Evolutionary conservation across 306 rosid genomes (phyloP).

Genomic region (Carpinus viminea): DNA sequence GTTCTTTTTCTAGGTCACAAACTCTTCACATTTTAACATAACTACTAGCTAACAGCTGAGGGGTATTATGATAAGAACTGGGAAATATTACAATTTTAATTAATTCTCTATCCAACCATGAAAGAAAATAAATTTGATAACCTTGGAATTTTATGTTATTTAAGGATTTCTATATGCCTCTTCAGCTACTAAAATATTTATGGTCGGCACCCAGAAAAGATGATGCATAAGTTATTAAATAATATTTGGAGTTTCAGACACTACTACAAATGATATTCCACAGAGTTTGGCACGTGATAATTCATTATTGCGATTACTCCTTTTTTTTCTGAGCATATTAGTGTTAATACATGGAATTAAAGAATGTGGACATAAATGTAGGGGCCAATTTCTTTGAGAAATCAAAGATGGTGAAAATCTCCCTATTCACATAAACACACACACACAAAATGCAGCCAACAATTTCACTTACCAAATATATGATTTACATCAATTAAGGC

Average conservation of each 20-base stretch:
- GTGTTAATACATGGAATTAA: background rate
- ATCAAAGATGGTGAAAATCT: background rate
- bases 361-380: background rate
- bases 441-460: background rate
- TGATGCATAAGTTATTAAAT: background rate
- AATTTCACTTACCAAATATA: background rate
- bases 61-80: background rate
- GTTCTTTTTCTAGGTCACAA: background rate
- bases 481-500: background rate
- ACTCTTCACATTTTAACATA: background rate
- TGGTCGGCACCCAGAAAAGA: background rate
- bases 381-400: background rate
- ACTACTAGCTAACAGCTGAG: background rate
- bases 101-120: background rate
- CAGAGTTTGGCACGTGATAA: background rate
- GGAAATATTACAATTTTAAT: background rate
- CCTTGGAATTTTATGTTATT: background rate
- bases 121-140: background rate
- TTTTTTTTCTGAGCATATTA: no score
- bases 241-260: background rate
- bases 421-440: background rate
- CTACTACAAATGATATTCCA: background rate
- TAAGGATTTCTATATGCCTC: background rate
- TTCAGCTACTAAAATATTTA: background rate
- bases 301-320: background rate